Percentiles rank a stretch among this genome's conserved stretches.
Conservation (phyloP, 768 basidiomycete species). For the Hebeloma cylindrosporum region DNA sequence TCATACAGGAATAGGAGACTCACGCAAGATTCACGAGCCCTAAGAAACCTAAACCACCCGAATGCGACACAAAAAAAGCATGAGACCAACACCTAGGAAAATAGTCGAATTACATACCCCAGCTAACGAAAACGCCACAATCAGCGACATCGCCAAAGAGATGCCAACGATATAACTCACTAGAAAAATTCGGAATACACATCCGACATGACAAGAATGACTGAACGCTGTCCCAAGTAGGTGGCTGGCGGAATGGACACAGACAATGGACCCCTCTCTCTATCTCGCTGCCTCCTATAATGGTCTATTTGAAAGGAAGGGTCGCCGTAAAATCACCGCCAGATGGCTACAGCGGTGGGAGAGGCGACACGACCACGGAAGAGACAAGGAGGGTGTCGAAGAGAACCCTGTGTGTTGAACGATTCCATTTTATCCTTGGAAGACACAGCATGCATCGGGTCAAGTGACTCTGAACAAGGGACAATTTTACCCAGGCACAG, state of each 20-base stretch:
- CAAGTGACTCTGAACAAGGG: neutral
- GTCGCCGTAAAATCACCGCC: too few relatives aligned
- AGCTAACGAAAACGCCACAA: conserved; percentile 4
- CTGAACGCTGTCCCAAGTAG: neutral
- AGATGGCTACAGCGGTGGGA: too few relatives aligned
- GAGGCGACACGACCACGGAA: too few relatives aligned
- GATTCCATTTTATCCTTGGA: neutral
- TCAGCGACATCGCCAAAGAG: neutral
- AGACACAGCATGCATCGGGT: neutral
- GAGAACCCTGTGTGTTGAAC: neutral
- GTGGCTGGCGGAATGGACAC: too few relatives aligned
- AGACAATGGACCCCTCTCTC: too few relatives aligned
- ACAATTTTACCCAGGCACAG: too few relatives aligned
- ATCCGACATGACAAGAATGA: conserved; percentile 3
- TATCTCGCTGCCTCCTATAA: too few relatives aligned
- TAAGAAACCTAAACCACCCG: conserved; percentile 16
- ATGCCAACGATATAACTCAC: conserved; percentile 3
- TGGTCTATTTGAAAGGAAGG: too few relatives aligned
- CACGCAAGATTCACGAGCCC: conserved; percentile 20
- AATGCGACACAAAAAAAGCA: neutral
- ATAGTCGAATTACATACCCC: conserved; percentile 10
- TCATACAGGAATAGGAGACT: neutral
- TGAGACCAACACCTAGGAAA: neutral
- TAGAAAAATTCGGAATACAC: conserved; percentile 14
- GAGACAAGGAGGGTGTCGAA: too few relatives aligned